Percentiles rank a stretch among this genome's conserved stretches.
Conservation (phyloP, 2,329 filamentous ascomycete species). For the Alternaria ethzedia region DNA sequence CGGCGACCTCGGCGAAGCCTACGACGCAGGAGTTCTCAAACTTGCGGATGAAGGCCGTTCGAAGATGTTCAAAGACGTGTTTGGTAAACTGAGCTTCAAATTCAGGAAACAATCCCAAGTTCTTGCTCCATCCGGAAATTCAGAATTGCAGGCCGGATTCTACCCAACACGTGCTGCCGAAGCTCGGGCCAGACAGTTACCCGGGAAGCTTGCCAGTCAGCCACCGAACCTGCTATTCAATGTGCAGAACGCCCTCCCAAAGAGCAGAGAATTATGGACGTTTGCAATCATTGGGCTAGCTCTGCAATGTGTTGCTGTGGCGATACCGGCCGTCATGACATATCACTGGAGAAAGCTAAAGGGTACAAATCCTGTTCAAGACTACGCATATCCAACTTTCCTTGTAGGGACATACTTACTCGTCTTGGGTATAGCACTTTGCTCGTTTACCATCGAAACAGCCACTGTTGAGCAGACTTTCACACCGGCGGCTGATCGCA, state of each 20-base stretch:
- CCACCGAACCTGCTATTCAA: background rate
- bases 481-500: fast-evolving
- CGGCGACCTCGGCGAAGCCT: background rate
- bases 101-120: too few relatives aligned
- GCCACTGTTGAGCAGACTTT: background rate
- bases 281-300: background rate
- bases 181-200: too few relatives aligned
- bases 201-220: background rate
- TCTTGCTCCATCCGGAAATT: too few relatives aligned
- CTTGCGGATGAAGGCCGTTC: background rate
- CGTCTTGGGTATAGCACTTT: background rate
- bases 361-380: fast-evolving
- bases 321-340: background rate
- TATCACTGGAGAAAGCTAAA: background rate
- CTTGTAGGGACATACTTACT: background rate
- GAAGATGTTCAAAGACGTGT: background rate
- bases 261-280: fast-evolving
- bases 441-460: background rate
- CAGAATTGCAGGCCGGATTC: too few relatives aligned
- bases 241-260: background rate
- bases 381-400: background rate
- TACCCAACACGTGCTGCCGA: too few relatives aligned
- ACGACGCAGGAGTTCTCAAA: background rate
- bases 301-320: background rate
- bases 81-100: too few relatives aligned